Conservation (phyloP, 257 asterid genomes). For the Linaria vulgaris region DNA sequence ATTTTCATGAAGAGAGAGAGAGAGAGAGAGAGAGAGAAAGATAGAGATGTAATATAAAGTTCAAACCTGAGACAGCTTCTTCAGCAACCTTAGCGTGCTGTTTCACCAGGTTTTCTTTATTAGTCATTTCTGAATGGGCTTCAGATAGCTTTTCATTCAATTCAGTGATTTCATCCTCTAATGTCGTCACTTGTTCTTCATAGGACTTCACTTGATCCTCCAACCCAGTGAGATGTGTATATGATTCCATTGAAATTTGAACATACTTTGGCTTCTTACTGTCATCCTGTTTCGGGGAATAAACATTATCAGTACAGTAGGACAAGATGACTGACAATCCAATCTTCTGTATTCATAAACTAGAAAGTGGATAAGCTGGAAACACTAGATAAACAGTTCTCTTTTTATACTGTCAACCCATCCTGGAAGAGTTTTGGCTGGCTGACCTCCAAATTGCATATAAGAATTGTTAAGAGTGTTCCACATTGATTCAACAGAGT, state of each 20-base stretch:
- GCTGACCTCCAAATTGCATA: not conserved
- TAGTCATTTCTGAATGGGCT: slow-evolving; percentile 66
- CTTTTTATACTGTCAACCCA: not conserved
- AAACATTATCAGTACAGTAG: not conserved
- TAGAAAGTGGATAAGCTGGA: not conserved
- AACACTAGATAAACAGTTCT: not conserved
- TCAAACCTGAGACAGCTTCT: slow-evolving; percentile 95
- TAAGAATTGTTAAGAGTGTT: not conserved
- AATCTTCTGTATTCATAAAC: not conserved
- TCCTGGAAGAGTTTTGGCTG: not conserved
- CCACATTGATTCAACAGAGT: not conserved
- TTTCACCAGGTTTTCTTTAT: slow-evolving; percentile 81
- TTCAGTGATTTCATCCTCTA: slow-evolving; percentile 73
- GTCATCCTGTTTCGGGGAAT: slow-evolving; percentile 54
- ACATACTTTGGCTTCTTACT: slow-evolving; percentile 80
- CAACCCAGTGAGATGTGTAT: slow-evolving; percentile 86
- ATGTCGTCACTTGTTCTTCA: slow-evolving; percentile 56
- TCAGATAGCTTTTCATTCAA: slow-evolving; percentile 77
- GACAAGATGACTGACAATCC: not conserved
- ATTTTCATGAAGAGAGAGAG: slow-evolving; percentile 9
- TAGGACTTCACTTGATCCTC: slow-evolving; percentile 82
- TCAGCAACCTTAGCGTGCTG: slow-evolving; percentile 98
- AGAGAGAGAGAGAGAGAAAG: too few relatives aligned
- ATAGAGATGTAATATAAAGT: slow-evolving; percentile 1
- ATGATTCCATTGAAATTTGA: slow-evolving; percentile 90